These are phyloP conservation scores for Yamadazyma philogaea DNA, from an alignment of 805 yeast species.

Conservation along the genomic window DNA sequence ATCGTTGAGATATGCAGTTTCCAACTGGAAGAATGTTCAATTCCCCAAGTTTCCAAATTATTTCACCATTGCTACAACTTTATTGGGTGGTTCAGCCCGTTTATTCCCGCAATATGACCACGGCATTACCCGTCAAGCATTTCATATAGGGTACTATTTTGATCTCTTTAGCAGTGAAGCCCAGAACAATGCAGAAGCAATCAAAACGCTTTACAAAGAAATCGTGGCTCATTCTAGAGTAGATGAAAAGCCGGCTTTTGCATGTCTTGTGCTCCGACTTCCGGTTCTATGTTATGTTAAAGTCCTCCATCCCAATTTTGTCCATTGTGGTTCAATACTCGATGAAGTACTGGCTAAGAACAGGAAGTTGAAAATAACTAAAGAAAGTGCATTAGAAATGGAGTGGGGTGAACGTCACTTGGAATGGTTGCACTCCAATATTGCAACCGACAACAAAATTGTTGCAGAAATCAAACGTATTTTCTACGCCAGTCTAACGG, in stretches of 20 bases:
- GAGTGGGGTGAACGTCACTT: not conserved
- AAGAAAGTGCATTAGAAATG: not conserved
- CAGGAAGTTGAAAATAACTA: not conserved
- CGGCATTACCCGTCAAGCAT: not conserved
- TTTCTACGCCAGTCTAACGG: not conserved
- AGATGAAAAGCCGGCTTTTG: not conserved
- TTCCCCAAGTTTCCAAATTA: not conserved
- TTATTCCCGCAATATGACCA: not conserved
- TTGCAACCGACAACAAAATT: not conserved
- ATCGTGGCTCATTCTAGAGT: not conserved
- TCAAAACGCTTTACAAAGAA: not conserved
- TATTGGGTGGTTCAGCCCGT: not conserved
- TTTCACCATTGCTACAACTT: not conserved
- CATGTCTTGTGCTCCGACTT: not conserved
- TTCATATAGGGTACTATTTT: not conserved
- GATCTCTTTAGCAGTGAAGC: not conserved
- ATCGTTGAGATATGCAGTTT: not conserved
- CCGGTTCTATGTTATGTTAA: not conserved
- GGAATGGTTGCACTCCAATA: not conserved
- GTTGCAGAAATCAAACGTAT: not conserved
- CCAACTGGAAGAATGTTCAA: not conserved
- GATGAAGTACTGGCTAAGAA: not conserved
- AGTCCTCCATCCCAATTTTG: not conserved
- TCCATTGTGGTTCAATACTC: not conserved
- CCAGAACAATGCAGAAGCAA: not conserved